Conservation (phyloP, 441 rosid genomes). For the Populus hybrid region DNA sequence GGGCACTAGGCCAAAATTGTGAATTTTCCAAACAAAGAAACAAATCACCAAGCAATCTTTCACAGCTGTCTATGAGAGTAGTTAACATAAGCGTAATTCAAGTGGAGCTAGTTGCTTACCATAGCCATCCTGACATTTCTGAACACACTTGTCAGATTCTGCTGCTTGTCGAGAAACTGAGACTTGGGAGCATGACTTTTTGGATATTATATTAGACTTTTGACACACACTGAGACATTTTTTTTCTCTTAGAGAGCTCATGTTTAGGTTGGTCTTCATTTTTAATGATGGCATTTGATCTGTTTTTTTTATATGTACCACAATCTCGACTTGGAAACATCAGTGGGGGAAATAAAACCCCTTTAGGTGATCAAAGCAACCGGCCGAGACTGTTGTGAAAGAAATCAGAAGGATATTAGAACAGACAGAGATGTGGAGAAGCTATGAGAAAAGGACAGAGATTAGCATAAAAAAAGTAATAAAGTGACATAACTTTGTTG, state of each 20-base stretch:
- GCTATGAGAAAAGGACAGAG: not conserved
- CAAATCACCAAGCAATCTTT: not conserved
- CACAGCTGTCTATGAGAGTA: not conserved
- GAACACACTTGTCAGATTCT: conserved; percentile 29
- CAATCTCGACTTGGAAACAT: conserved; percentile 43
- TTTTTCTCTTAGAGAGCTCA: conserved; percentile 42
- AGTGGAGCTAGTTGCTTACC: conserved; percentile 30
- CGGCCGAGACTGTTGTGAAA: conserved; percentile 32
- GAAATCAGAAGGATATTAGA: conserved; percentile 18
- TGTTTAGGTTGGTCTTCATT: conserved; percentile 57
- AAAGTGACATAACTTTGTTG: not conserved
- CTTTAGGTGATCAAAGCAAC: conserved; percentile 31
- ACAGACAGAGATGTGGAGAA: conserved; percentile 9
- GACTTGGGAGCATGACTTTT: conserved; percentile 36
- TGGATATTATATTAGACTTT: conserved; percentile 53
- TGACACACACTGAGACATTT: conserved; percentile 50
- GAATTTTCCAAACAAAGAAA: not conserved
- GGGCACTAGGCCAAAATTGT: not conserved
- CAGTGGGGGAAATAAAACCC: conserved; percentile 33
- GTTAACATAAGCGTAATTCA: conserved; percentile 12
- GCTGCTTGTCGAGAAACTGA: conserved; percentile 32
- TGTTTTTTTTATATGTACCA: conserved; percentile 24
- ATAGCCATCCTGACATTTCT: conserved; percentile 34
- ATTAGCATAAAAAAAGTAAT: not conserved
- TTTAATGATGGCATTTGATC: conserved; percentile 70